Evolutionary conservation across 2,329 filamentous ascomycete genomes (phyloP), one percentile per base, ranked within the genome.

Genomic region (Penicillium rolfsii): DNA sequence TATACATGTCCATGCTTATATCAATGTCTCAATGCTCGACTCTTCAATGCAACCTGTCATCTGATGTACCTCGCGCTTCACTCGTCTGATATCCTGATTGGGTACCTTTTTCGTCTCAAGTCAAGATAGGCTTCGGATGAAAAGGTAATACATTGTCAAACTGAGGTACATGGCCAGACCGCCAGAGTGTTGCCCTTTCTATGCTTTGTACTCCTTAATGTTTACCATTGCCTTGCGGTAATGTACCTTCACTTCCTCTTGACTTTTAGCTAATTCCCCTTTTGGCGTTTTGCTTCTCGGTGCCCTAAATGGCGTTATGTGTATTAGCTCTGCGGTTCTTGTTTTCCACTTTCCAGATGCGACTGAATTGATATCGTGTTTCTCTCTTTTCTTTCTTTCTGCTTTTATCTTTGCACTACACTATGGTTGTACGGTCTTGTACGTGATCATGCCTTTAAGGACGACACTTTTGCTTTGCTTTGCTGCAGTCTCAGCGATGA

Each of bases 371-470:
- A 19, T 52, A 26, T 40, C 38, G 16, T 28, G n/a, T 33, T 50
- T n/a, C 16, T 11, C 30, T 35, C 36, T 55, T n/a, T 24, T 8
- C 26, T 35, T 38, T 55, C 3, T 43, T 38, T 40, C 33, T 26
- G 4, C 56, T 11, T 41, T 24, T 6, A 8, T 14, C 26, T 24
- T 19, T 40, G 22, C 52, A 30, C 30, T 24, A 48, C 28, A 19
- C 40, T 49, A 38, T 24, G 30, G n/a, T 38, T 38, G 28, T 36
- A 12, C n/a, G 14, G 35, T 22, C 36, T 52, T 61, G 30, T 59
- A 59, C 56, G 61, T 38, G 28, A 36, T 52, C 56, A 64, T 57
- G 61, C 55, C 58, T 48, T 59, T 40, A 56, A 64, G 50, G 22
- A 55, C 30, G 58, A 49, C 7, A n/a, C 26, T 40, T 38, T 40